Evolutionary conservation across 2,329 filamentous ascomycete genomes (phyloP), one percentile per base, ranked within the genome.

Genomic region (Nothopassalora personata): DNA sequence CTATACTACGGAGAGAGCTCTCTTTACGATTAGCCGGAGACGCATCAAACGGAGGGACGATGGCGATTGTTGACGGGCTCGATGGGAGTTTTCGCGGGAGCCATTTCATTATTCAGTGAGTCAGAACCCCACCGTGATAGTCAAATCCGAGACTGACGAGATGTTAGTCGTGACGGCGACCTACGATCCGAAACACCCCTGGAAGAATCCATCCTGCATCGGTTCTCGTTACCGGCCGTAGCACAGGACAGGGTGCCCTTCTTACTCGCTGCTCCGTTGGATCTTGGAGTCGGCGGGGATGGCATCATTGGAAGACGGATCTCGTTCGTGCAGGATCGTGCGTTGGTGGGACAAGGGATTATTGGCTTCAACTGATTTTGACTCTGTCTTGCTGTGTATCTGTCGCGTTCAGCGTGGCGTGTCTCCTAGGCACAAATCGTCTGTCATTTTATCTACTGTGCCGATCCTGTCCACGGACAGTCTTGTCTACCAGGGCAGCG

Each of bases 281-380:
- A 70, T 60, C 43, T 70, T 23, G 68, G 68, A 0, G 68, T 68
- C 7, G 68, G 68, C 19, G 68, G 65, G 0, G 63, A 68, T 2
- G 68, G 68, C 2, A 49, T 70, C 11, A 66, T 70, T 48, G 68
- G 68, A 10, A 53, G 68, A 46, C 56, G 68, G 48, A 66, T 70
- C 0, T 62, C 57, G 19, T 61, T 70, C 45, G 61, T 68, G 46
- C 19, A 54, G 33, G 57, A 60, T 54, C 55, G 64, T 5, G 43
- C 52, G n/a, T 49, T 65, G 2, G 55, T 67, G 10, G 66, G 66
- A 15, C 51, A 68, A 45, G 68, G 68, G 4, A 64, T 70, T 33
- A 66, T 70, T 46, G 68, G 68, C 8, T 70, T 61, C 59, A 70
- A 70, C 59, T 70, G 62, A 69, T 23, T 23, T 23, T 23, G 15